Percentiles rank a stretch among this genome's conserved stretches.
These are phyloP conservation scores for Erodium maritimum DNA, from an alignment of 345 rosid species.

Conservation along the genomic window DNA sequence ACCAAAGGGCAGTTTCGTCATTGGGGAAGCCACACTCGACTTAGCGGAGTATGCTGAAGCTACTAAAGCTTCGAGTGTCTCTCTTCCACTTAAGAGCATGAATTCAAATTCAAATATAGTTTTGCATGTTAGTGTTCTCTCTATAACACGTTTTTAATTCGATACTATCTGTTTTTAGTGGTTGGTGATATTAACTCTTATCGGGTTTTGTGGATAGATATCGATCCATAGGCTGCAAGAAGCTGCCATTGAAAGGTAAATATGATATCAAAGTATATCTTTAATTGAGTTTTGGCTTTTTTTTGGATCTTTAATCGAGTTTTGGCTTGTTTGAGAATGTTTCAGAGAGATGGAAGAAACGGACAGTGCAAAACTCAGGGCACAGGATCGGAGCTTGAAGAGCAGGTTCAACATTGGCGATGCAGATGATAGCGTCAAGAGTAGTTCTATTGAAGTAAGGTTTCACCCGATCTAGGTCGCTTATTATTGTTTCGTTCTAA, in stretches of 20 bases:
- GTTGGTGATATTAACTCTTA: too few relatives aligned
- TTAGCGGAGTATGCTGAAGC: conserved; percentile 22
- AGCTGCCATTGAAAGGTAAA: conserved; percentile 18
- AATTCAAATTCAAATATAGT: conserved; percentile 20
- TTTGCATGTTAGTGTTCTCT: conserved; percentile 23
- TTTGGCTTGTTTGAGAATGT: background rate
- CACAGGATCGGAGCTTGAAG: conserved; percentile 3
- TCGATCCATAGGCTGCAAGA: conserved; percentile 24
- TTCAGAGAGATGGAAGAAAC: conserved; percentile 11
- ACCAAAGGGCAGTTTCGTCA: conserved; percentile 10
- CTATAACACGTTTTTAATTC: too few relatives aligned
- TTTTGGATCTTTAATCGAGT: background rate
- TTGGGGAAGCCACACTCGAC: conserved; percentile 30
- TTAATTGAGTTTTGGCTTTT: background rate
- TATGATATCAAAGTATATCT: background rate
- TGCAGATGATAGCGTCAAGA: background rate
- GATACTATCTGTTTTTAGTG: background rate
- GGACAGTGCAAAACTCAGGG: conserved; percentile 6
- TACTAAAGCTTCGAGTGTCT: conserved; percentile 19
- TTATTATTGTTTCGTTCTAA: conserved; percentile 18
- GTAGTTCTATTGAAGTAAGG: conserved; percentile 10
- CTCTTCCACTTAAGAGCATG: conserved; percentile 17
- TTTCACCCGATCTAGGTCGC: conserved; percentile 4
- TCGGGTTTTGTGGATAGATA: conserved; percentile 11
- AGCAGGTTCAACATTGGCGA: conserved; percentile 7